A percentile compares a stretch with the other conserved stretches of the same genome.
These are phyloP conservation scores for Cardamine resedifolia DNA, from an alignment of 345 rosid species.

Conservation along the genomic window DNA sequence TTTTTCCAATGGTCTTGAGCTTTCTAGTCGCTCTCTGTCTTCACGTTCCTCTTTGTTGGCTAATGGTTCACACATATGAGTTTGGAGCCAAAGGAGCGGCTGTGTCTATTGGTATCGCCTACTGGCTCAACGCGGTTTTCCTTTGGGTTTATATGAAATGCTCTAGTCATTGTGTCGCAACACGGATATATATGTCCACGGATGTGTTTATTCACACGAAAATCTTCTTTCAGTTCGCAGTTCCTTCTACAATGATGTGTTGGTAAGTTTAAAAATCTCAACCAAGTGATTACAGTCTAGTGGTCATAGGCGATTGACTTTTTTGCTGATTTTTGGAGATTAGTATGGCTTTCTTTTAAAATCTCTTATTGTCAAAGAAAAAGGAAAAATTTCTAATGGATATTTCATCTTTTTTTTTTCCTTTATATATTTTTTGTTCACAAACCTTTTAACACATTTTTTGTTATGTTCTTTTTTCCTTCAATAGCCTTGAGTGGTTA, in stretches of 20 bases:
- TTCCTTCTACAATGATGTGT: constrained; percentile 40
- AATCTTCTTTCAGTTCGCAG: constrained; percentile 27
- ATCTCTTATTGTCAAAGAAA: too few species aligned
- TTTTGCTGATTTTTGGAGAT: neutral
- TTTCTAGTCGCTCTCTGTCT: constrained; percentile 10
- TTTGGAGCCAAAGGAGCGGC: constrained; percentile 32
- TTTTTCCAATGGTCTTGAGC: constrained; percentile 18
- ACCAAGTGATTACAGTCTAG: neutral
- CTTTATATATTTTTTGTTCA: too few species aligned
- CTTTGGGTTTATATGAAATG: constrained; percentile 20
- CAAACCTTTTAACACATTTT: neutral
- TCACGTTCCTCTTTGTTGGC: constrained; percentile 26
- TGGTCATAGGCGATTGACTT: neutral
- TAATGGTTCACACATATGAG: constrained; percentile 1
- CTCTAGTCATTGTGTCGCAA: constrained; percentile 16
- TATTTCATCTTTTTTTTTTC: too few species aligned
- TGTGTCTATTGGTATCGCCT: constrained; percentile 10
- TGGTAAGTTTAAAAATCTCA: constrained; percentile 19
- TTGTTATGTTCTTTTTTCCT: too few species aligned
- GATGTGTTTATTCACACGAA: constrained; percentile 26
- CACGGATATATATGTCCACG: constrained; percentile 17
- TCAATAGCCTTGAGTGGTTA: constrained; percentile 61
- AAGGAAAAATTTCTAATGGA: neutral
- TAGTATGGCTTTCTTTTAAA: neutral
- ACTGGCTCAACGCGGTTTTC: constrained; percentile 21